Evolutionary conservation across 441 rosid species (phyloP).

Genomic region (Hura crepitans): DNA sequence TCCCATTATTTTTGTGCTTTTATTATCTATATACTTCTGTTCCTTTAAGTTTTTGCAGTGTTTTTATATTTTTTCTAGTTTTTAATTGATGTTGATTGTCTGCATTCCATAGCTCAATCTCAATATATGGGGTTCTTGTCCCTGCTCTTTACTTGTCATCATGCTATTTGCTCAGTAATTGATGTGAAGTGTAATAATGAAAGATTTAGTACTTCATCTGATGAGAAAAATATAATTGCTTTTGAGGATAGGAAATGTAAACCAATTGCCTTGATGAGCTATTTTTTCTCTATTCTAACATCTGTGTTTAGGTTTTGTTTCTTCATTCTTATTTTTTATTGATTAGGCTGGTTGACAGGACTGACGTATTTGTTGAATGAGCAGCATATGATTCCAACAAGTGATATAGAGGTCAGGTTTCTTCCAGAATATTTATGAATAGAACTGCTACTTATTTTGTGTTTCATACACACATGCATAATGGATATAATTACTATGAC

Average conservation of each 20-base stretch:
- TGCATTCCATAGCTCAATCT: background rate
- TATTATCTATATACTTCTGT: background rate
- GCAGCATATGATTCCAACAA: constrained; percentile 67
- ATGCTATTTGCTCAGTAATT: background rate
- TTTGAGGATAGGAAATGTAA: background rate
- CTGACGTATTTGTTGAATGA: constrained; percentile 72
- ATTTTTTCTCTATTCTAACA: constrained; percentile 5
- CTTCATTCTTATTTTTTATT: constrained; percentile 49
- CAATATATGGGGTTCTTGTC: background rate
- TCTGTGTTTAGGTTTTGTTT: constrained; percentile 38
- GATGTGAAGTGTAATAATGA: background rate
- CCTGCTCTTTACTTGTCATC: background rate
- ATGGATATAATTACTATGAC: background rate
- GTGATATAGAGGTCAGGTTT: constrained; percentile 77
- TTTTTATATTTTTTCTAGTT: background rate
- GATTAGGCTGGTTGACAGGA: constrained; percentile 78
- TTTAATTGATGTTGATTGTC: background rate
- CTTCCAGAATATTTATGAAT: constrained; percentile 6
- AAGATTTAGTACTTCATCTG: background rate
- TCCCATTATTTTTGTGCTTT: background rate
- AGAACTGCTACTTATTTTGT: background rate
- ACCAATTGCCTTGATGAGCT: constrained; percentile 8
- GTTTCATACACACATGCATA: background rate
- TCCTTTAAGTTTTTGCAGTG: background rate
- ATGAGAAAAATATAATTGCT: constrained; percentile 4